phyloP scores from a whole-genome alignment of 495 filamentous ascomycete genomes.

The Aspergillus affinis region DNA sequence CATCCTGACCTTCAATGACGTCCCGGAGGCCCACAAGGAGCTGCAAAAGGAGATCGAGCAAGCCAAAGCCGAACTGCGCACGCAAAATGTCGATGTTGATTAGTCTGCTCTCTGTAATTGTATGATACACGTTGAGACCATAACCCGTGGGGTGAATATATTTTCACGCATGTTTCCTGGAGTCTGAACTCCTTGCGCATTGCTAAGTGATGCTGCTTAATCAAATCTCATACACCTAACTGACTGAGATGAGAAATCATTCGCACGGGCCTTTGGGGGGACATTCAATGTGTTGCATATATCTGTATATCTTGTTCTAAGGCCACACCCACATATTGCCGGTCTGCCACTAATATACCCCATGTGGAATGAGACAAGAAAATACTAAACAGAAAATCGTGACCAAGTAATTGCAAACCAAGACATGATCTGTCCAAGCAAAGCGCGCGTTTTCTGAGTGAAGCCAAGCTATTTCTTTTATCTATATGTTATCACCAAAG shows the following conservation, averaged over 20 bases:
- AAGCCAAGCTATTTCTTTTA: conserved; percentile 4
- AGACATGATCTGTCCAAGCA: neutral
- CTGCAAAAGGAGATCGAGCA: conserved; percentile 66
- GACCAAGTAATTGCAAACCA: neutral
- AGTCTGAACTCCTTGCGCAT: neutral
- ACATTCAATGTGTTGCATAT: too few relatives aligned
- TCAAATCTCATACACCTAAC: neutral
- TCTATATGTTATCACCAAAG: conserved; percentile 31
- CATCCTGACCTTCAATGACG: conserved; percentile 94
- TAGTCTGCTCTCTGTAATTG: conserved; percentile 24
- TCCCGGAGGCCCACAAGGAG: conserved; percentile 86
- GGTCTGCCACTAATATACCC: neutral
- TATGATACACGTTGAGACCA: neutral
- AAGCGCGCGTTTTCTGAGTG: neutral
- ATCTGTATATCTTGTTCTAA: too few relatives aligned
- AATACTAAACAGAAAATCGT: too few relatives aligned
- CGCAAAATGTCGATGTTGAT: conserved; percentile 51
- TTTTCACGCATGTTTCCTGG: neutral
- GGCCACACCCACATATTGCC: too few relatives aligned
- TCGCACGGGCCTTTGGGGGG: too few relatives aligned
- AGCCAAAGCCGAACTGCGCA: conserved; percentile 50
- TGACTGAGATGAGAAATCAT: too few relatives aligned
- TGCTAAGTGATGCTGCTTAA: neutral
- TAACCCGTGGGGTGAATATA: neutral
- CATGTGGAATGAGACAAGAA: too few relatives aligned